Conservation (phyloP, 345 rosid genomes). For the Capsella bursapastoris region DNA sequence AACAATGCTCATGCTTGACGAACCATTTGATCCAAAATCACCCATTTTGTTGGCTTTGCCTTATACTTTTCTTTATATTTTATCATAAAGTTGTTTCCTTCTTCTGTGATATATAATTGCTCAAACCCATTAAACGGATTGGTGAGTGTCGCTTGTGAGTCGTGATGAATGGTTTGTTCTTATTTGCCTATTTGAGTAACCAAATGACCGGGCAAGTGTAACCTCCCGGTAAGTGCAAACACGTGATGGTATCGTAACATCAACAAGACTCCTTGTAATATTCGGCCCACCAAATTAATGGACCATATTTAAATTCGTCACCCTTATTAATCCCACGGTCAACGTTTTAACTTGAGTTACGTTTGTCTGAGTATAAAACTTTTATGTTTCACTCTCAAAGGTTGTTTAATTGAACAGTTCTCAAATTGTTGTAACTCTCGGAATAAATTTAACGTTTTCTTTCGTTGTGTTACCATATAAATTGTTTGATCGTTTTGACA, state of each 20-base stretch:
- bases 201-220: conserved; percentile 28
- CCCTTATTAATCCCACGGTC: neutral
- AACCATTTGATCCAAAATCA: conserved; percentile 24
- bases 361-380: no score
- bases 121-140: conserved; percentile 3
- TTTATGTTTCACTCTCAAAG: no score
- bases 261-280: neutral
- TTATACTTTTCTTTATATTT: neutral
- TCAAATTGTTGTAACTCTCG: neutral
- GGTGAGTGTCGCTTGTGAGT: conserved; percentile 22
- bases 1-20: conserved; percentile 44
- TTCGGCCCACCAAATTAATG: neutral
- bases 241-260: conserved; percentile 19
- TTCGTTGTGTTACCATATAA: neutral
- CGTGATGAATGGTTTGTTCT: conserved; percentile 10
- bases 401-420: no score
- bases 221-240: conserved; percentile 38
- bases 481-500: neutral
- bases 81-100: neutral
- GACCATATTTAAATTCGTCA: neutral
- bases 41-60: conserved; percentile 8
- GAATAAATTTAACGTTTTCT: neutral
- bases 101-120: neutral
- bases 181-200: conserved; percentile 5
- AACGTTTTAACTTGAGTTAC: no score